Conservation (phyloP, 139 green algal genomes). For the Diplosphaera chodatii region DNA sequence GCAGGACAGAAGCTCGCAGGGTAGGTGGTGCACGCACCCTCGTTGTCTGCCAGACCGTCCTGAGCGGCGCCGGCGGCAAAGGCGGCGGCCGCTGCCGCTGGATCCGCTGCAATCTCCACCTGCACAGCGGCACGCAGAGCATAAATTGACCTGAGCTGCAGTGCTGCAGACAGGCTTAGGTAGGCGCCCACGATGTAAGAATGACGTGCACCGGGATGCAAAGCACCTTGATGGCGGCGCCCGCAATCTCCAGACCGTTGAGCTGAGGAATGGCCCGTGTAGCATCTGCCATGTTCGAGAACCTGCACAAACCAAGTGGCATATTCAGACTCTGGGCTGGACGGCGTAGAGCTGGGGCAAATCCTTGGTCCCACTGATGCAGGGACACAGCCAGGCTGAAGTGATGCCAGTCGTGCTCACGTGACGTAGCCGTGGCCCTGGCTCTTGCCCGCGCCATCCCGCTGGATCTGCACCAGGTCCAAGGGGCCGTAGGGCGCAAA, state of each 20-base stretch:
- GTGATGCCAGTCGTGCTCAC: too few relatives aligned
- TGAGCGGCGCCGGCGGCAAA: conserved; percentile 4
- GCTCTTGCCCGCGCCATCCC: conserved; percentile 43
- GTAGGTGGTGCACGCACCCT: background rate
- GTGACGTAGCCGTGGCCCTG: conserved; percentile 63
- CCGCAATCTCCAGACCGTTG: conserved; percentile 56
- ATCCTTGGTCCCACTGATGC: too few relatives aligned
- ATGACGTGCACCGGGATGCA: background rate
- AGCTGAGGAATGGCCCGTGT: conserved; percentile 62
- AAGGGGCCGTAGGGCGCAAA: conserved; percentile 82
- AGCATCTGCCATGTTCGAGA: conserved; percentile 35
- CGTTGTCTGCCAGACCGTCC: background rate
- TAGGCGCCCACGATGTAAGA: too few relatives aligned
- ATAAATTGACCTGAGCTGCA: too few relatives aligned
- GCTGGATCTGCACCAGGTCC: conserved; percentile 58
- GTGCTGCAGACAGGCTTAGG: too few relatives aligned
- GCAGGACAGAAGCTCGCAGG: too few relatives aligned
- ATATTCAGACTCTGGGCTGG: too few relatives aligned
- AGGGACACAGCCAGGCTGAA: too few relatives aligned
- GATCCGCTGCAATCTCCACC: conserved; percentile 1
- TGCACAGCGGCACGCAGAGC: background rate
- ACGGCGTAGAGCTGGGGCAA: too few relatives aligned
- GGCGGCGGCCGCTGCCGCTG: background rate
- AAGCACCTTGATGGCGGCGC: conserved; percentile 27
- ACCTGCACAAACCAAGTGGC: conserved; percentile 9